Percentiles rank a stretch among this genome's conserved stretches.
These are phyloP conservation scores for Candida quercuum DNA, from an alignment of 805 yeast genomes.

Conservation along the genomic window DNA sequence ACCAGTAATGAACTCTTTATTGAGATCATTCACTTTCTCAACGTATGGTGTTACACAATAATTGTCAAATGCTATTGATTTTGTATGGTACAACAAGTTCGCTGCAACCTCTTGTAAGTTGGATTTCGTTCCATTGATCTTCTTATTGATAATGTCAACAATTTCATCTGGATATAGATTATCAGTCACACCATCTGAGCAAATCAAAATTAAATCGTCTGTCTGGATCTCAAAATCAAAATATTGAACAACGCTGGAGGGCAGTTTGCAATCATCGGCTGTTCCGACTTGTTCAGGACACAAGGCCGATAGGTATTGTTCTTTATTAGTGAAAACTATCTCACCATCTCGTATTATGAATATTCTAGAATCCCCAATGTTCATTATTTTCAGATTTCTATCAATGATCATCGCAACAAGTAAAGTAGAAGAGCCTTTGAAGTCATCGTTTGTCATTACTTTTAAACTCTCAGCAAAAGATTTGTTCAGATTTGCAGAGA, in stretches of 20 bases:
- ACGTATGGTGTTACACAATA: slow-evolving; percentile 50
- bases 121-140: slow-evolving; percentile 22
- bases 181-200: slow-evolving; percentile 52
- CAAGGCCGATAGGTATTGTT: slow-evolving; percentile 38
- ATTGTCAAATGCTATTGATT: slow-evolving; percentile 46
- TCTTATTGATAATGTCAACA: slow-evolving; percentile 30
- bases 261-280: slow-evolving; percentile 35
- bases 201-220: slow-evolving; percentile 39
- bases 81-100: slow-evolving; percentile 36
- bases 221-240: slow-evolving; percentile 33
- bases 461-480: slow-evolving; percentile 43
- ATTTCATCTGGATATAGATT: slow-evolving; percentile 47
- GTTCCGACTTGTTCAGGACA: slow-evolving; percentile 56
- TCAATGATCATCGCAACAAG: slow-evolving; percentile 44
- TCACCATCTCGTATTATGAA: slow-evolving; percentile 43
- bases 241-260: slow-evolving; percentile 44
- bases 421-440: slow-evolving; percentile 46
- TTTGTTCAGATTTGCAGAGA: slow-evolving; percentile 39
- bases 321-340: slow-evolving; percentile 37
- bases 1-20: slow-evolving; percentile 33
- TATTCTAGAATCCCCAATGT: slow-evolving; percentile 48
- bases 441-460: slow-evolving; percentile 42
- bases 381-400: slow-evolving; percentile 38
- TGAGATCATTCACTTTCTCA: slow-evolving; percentile 40
- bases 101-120: slow-evolving; percentile 36